phyloP scores from a whole-genome alignment of 2,329 filamentous ascomycete species.

The Verticillium nonalfalfae region DNA sequence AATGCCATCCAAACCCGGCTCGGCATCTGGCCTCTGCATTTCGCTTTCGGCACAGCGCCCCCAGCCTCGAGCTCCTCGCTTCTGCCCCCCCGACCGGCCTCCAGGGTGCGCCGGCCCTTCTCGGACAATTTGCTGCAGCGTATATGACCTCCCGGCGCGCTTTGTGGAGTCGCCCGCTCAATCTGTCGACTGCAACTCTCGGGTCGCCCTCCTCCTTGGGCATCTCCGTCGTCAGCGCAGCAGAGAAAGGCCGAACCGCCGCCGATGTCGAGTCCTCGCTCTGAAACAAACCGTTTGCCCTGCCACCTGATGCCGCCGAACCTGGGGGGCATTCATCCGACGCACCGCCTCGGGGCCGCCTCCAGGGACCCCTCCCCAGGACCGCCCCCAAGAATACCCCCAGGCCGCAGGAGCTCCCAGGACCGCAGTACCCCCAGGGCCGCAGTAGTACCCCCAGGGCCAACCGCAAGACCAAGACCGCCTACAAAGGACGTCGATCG shows the following conservation, averaged over 20 bases:
- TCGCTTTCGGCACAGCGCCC: too few species aligned
- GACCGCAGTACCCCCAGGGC: too few species aligned
- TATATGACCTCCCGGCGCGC: conserved; percentile 10
- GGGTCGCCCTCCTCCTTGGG: neutral
- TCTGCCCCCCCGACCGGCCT: neutral
- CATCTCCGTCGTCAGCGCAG: neutral
- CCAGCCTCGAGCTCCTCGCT: neutral
- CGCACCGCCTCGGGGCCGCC: neutral
- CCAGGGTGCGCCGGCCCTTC: conserved; percentile 12
- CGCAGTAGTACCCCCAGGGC: too few species aligned
- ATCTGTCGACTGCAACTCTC: conserved; percentile 4
- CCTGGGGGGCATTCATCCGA: too few species aligned
- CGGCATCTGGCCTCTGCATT: too few species aligned
- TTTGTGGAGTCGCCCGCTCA: conserved; percentile 22
- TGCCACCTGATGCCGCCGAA: too few species aligned
- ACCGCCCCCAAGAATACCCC: too few species aligned
- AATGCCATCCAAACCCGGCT: too few species aligned
- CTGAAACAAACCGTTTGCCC: neutral
- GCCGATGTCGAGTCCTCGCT: conserved; percentile 9
- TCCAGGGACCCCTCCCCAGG: too few species aligned
- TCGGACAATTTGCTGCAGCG: conserved; percentile 17
- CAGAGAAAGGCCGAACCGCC: conserved; percentile 14
- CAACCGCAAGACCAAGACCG: neutral
- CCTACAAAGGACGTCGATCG: neutral
- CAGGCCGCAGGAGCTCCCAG: too few species aligned